A percentile compares a stretch with the other conserved stretches of the same genome.
Conservation (phyloP, 1,284 basidiomycete genomes). For the Melampsora medusae region DNA sequence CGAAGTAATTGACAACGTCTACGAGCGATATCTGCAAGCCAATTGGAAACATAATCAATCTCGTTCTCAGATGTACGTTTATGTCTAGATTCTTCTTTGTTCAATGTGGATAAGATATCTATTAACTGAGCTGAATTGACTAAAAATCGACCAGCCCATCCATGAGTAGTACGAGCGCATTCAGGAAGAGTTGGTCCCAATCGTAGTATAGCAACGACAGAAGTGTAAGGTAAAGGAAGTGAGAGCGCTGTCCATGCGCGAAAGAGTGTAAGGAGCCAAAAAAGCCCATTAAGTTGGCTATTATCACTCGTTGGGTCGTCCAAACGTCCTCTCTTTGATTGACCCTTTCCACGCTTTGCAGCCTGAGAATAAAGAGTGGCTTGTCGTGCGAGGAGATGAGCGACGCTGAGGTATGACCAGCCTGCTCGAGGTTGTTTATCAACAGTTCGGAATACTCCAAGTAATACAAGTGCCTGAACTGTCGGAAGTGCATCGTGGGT, state of each 20-base stretch:
- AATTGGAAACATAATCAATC: constrained; percentile 18
- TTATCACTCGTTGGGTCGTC: constrained; percentile 6
- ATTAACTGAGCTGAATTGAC: constrained; percentile 30
- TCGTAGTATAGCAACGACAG: neutral
- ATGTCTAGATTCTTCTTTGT: constrained; percentile 11
- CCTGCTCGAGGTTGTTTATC: constrained; percentile 38
- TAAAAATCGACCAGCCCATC: constrained; percentile 28
- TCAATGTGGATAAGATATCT: constrained; percentile 29
- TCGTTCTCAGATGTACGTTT: constrained; percentile 1
- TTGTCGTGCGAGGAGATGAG: constrained; percentile 30
- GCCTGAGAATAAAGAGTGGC: constrained; percentile 2
- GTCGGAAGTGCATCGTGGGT: constrained; percentile 12
- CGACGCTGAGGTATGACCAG: constrained; percentile 33
- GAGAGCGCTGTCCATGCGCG: neutral
- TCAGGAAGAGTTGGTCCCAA: neutral
- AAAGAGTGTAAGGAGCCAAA: constrained; percentile 29
- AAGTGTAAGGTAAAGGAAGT: neutral
- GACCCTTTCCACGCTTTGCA: constrained; percentile 10
- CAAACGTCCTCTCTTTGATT: neutral
- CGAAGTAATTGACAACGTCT: constrained; percentile 19
- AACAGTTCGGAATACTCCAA: constrained; percentile 34
- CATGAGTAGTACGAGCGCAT: neutral
- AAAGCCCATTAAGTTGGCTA: constrained; percentile 22
- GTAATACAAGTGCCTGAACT: constrained; percentile 30
- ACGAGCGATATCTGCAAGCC: constrained; percentile 33